Evolutionary conservation across 2,329 filamentous ascomycete genomes (phyloP).

Genomic region (Hirsutella rhossiliensis): DNA sequence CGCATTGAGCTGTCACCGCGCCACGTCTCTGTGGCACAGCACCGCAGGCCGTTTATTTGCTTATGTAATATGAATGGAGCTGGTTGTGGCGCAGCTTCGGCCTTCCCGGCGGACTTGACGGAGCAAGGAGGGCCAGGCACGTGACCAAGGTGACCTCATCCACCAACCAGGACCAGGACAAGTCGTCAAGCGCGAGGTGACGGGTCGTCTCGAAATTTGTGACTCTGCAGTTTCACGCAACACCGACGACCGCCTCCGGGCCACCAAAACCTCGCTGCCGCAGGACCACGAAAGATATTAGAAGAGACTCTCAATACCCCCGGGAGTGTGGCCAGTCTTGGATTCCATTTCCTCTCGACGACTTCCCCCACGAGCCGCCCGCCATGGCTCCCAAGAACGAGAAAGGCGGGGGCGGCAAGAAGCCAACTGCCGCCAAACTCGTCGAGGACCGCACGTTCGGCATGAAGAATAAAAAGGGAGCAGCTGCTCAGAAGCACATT

Average conservation of each 20-base stretch:
- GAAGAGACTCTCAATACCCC: not conserved
- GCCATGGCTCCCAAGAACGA: constrained; percentile 60
- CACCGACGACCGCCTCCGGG: not conserved
- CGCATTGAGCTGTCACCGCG: not conserved
- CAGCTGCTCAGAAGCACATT: constrained; percentile 80
- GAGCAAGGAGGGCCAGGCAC: constrained; percentile 6
- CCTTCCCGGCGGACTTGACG: not conserved
- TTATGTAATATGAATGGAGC: not conserved
- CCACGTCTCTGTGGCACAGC: not conserved
- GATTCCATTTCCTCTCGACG: no score
- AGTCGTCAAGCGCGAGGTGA: constrained; percentile 8
- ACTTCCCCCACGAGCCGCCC: constrained; percentile 18
- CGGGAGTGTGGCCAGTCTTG: no score
- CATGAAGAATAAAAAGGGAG: constrained; percentile 99
- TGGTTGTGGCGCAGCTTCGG: not conserved
- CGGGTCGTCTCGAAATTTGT: constrained; percentile 2
- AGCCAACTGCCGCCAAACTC: constrained; percentile 43
- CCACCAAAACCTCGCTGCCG: not conserved
- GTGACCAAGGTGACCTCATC: constrained; percentile 15
- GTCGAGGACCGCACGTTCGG: constrained; percentile 97
- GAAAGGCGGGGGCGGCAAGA: constrained; percentile 41
- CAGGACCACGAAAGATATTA: not conserved
- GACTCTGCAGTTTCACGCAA: not conserved
- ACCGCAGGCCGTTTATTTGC: no score
- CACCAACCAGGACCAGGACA: constrained; percentile 6